Evolutionary conservation across 345 rosid genomes (phyloP).

Genomic region (Ceriops decandra): DNA sequence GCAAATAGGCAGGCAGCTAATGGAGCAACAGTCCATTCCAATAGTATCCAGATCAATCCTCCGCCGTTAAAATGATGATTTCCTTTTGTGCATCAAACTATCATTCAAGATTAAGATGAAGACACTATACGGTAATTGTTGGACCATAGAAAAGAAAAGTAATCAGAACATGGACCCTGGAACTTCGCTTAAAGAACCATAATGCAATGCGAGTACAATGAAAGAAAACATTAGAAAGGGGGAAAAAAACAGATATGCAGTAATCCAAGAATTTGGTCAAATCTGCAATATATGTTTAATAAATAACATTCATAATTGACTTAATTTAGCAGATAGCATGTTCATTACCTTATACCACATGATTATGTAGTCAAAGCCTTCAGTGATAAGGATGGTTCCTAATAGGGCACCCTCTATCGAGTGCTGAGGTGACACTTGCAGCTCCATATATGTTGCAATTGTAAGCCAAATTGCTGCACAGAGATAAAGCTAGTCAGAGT

Average conservation of each 20-base stretch:
- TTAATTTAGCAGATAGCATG: background rate
- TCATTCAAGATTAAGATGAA: slow-evolving; percentile 4
- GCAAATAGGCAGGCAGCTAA: slow-evolving; percentile 23
- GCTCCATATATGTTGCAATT: slow-evolving; percentile 32
- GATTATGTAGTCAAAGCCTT: slow-evolving; percentile 25
- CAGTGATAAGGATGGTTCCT: slow-evolving; percentile 25
- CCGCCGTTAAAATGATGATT: slow-evolving; percentile 25
- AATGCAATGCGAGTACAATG: too few relatives aligned
- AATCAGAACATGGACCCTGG: too few relatives aligned
- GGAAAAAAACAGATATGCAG: too few relatives aligned
- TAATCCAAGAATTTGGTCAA: too few relatives aligned
- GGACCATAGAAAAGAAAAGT: too few relatives aligned
- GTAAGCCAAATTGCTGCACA: slow-evolving; percentile 34
- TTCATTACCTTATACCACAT: slow-evolving; percentile 28
- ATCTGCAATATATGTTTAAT: too few relatives aligned
- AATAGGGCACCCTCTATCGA: slow-evolving; percentile 32
- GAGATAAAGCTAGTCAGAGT: background rate
- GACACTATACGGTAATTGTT: too few relatives aligned
- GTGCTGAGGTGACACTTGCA: slow-evolving; percentile 36
- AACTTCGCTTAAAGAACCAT: too few relatives aligned
- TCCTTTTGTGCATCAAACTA: slow-evolving; percentile 24
- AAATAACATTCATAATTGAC: background rate
- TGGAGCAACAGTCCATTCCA: slow-evolving; percentile 37
- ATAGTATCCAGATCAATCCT: slow-evolving; percentile 27
- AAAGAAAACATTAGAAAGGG: background rate